Base-by-base conservation (phyloP, 495 filamentous ascomycete genomes). In the Chaetomidium leptoderma region DNA sequence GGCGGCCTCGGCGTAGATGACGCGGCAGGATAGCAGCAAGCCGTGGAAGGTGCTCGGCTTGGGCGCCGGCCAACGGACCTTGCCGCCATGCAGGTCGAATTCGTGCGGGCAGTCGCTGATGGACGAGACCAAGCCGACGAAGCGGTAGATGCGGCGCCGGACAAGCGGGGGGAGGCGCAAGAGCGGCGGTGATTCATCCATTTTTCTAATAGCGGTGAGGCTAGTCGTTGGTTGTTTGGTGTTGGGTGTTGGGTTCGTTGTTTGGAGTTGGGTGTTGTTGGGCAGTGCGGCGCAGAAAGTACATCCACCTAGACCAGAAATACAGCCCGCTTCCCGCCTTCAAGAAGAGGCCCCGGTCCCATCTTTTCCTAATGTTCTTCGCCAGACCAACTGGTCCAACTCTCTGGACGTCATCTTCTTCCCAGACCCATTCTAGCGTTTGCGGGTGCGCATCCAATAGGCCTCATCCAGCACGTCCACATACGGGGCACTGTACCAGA, bases 371-470 rank as follows among this genome's bases (percentile, higher is more conserved):
- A 14, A 23, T 21, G 1, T 16, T 32, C 26, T 54, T 43, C 37
- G n/a, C 48, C 1, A 36, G 48, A 23, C 48, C 30, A 36, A 37
- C 23, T 51, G 48, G 17, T 51, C 32, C 48, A 51, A 37, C 48
- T 51, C 35, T 37, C 16, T 9, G 0, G 7, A 27, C 14, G 43
- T 46, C 16, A 47, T 32, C 45, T 47, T 32, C 39, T 19, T 42
- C 39, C 45, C 45, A 47, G 45, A 47, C 45, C 13, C 45, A 27
- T 19, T 30, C 45, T 14, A 4, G 45, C 45, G 24, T 19, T 8
- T 19, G 26, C 45, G 45, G 45, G 26, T 30, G 16, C 26, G 45
- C 8, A 24, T 50, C 30, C 47, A 50, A 14, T 19, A 6, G 17
- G 37, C 26, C 40, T 54, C 51, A 43, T 32, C 51, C 11, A 11